Percentiles rank a stretch among this genome's conserved stretches.
phyloP scores from a whole-genome alignment of 345 rosid species.

The Lumnitzera racemosa region DNA sequence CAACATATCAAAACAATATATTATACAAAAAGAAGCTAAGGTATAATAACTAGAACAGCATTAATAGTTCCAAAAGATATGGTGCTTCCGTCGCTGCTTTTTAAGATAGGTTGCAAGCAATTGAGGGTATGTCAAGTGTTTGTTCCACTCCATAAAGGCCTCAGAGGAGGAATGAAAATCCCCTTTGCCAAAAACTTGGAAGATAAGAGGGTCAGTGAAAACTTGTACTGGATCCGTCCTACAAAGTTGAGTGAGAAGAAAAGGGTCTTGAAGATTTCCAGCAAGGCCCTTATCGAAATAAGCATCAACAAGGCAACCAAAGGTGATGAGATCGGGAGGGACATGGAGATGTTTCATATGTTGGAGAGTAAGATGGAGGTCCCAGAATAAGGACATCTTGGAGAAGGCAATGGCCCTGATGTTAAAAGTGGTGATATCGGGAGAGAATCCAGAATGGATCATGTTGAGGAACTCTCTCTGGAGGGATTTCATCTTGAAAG shows the following conservation, averaged over 20 bases:
- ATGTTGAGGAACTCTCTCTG: constrained; percentile 65
- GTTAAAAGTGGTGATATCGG: constrained; percentile 76
- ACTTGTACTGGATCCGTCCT: constrained; percentile 41
- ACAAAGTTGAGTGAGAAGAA: constrained; percentile 45
- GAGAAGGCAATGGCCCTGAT: constrained; percentile 70
- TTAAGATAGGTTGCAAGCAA: constrained; percentile 51
- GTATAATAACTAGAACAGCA: too few species aligned
- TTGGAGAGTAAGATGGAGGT: constrained; percentile 77
- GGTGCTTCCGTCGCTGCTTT: constrained; percentile 50
- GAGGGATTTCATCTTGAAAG: constrained; percentile 84
- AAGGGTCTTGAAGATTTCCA: constrained; percentile 42
- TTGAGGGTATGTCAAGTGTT: constrained; percentile 55
- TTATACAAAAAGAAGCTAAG: too few species aligned
- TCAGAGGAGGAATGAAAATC: constrained; percentile 70
- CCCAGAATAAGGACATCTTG: constrained; percentile 76
- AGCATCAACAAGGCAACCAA: constrained; percentile 75
- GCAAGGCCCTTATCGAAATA: constrained; percentile 68
- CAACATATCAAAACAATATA: too few species aligned
- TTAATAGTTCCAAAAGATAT: constrained; percentile 86
- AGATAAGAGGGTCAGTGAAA: constrained; percentile 50
- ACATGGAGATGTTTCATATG: constrained; percentile 61
- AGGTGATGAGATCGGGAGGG: constrained; percentile 73
- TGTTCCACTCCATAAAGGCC: constrained; percentile 58
- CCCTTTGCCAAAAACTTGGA: constrained; percentile 77
- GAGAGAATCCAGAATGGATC: constrained; percentile 54